These are phyloP conservation scores for Perkinsus olseni DNA, from an alignment of 169 alveolate species.

Conservation along the genomic window DNA sequence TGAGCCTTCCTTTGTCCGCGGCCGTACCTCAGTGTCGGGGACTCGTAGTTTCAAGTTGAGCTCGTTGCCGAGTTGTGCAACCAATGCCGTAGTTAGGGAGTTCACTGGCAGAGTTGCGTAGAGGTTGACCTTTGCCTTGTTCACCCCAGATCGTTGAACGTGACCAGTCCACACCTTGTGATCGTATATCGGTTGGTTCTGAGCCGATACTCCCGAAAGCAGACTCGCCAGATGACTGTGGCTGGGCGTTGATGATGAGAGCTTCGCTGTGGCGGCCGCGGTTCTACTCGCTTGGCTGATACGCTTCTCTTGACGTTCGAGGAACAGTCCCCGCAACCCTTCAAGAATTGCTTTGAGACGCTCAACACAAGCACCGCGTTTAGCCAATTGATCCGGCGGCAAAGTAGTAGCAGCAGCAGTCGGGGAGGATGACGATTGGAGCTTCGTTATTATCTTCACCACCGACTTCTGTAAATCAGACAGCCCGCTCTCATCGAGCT, in stretches of 20 bases:
- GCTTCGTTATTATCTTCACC: neutral
- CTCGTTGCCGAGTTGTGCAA: neutral
- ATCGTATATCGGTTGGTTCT: neutral
- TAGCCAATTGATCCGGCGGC: conserved; percentile 1
- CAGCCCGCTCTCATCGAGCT: neutral
- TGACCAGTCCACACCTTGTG: neutral
- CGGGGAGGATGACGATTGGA: neutral
- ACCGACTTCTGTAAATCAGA: neutral
- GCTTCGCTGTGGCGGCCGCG: neutral
- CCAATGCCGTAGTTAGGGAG: neutral
- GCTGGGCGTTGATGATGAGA: neutral
- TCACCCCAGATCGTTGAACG: neutral
- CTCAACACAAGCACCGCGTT: neutral
- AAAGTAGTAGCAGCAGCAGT: neutral
- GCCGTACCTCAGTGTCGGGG: neutral
- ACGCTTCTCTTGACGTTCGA: neutral
- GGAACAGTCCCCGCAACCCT: neutral
- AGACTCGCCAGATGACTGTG: neutral
- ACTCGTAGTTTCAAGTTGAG: neutral
- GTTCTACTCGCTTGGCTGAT: neutral
- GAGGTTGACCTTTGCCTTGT: neutral
- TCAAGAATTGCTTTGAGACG: neutral
- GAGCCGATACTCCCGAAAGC: neutral
- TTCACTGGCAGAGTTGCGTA: neutral
- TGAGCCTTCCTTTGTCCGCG: too few species aligned